Percentiles rank a stretch among this genome's conserved stretches.
phyloP scores from a whole-genome alignment of 2,329 filamentous ascomycete species.

The Colletotrichum gloeosporioides region DNA sequence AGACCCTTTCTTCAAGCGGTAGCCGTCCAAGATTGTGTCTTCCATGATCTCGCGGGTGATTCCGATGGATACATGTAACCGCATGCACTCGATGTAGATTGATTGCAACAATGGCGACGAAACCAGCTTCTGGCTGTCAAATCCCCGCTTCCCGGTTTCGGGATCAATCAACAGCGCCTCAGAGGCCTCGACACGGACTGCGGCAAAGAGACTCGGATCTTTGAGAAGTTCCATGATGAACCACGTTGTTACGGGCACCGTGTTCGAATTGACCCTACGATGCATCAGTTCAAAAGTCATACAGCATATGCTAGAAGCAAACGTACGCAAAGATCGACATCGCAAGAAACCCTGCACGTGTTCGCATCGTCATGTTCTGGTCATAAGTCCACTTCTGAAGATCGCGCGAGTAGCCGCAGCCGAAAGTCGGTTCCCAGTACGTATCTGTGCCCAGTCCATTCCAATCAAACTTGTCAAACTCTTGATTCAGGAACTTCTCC shows the following conservation, averaged over 20 bases:
- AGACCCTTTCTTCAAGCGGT: constrained; percentile 21
- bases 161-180: constrained; percentile 15
- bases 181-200: constrained; percentile 25
- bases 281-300: neutral
- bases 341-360: constrained; percentile 12
- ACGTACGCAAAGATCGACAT: constrained; percentile 6
- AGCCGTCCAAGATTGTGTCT: constrained; percentile 20
- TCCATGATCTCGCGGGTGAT: constrained; percentile 27
- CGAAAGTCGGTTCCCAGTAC: constrained; percentile 33
- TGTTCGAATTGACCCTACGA: constrained; percentile 29
- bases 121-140: constrained; percentile 26
- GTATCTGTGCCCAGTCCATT: constrained; percentile 12
- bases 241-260: constrained; percentile 33
- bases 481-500: constrained; percentile 10
- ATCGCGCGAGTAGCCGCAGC: constrained; percentile 26
- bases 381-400: constrained; percentile 25
- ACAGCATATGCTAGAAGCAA: fast-evolving
- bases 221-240: constrained; percentile 30
- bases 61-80: constrained; percentile 29
- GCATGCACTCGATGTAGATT: constrained; percentile 29
- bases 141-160: neutral
- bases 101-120: constrained; percentile 30
- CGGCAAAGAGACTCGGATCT: constrained; percentile 25
- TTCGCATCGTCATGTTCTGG: constrained; percentile 15
- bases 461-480: constrained; percentile 24